phyloP scores from a whole-genome alignment of 768 basidiomycete genomes.

The Naganishia vaughanmartiniae region DNA sequence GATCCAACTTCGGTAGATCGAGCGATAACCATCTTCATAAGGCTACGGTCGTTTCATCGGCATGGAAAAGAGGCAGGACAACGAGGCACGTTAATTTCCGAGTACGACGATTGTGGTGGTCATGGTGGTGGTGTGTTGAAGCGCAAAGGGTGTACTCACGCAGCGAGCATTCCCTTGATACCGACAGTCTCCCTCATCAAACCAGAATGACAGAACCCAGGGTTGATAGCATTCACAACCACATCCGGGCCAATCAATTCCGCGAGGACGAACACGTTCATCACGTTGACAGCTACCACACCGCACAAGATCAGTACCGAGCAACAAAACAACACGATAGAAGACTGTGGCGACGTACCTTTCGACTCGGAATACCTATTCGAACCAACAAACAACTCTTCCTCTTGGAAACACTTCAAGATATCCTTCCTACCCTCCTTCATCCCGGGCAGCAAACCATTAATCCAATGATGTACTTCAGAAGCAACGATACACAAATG shows the following conservation, averaged over 20 bases:
- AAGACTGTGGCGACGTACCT: neutral
- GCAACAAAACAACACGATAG: neutral
- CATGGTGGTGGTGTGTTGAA: neutral
- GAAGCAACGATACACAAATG: slow-evolving; percentile 30
- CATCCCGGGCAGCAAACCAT: slow-evolving; percentile 24
- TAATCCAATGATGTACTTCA: slow-evolving; percentile 24
- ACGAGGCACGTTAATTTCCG: too few species aligned
- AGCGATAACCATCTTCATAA: slow-evolving; percentile 17
- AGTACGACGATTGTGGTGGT: too few species aligned
- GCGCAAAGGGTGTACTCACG: neutral
- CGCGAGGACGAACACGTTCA: slow-evolving; percentile 16
- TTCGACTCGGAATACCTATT: slow-evolving; percentile 24
- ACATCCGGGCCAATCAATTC: slow-evolving; percentile 18
- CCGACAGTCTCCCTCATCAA: slow-evolving; percentile 5
- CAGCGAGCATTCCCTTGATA: neutral
- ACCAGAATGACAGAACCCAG: slow-evolving; percentile 24
- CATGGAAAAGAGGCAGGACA: neutral
- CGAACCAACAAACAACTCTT: neutral
- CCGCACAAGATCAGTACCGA: neutral
- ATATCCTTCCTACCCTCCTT: slow-evolving; percentile 21
- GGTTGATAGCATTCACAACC: slow-evolving; percentile 27
- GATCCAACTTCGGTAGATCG: slow-evolving; percentile 27
- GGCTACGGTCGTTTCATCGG: neutral
- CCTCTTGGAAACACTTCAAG: slow-evolving; percentile 23
- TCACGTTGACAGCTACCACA: slow-evolving; percentile 20